A percentile compares a stretch with the other conserved stretches of the same genome.
Conservation (phyloP, 768 basidiomycete genomes). For the Omphalotus guepiniiformis region DNA sequence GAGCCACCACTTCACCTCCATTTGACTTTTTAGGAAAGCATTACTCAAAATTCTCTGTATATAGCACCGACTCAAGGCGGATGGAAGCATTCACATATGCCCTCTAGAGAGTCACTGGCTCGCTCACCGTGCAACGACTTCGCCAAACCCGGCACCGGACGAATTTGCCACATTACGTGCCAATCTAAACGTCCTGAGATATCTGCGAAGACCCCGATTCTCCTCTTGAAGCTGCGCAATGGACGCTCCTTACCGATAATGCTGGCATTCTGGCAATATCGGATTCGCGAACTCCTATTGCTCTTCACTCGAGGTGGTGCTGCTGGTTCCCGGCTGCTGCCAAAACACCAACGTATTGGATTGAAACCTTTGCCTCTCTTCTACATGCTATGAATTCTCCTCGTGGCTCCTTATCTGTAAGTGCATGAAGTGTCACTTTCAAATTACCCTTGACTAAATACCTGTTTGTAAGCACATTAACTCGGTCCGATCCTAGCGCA, state of each 20-base stretch:
- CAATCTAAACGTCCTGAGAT: not conserved
- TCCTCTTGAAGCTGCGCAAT: not conserved
- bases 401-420: slow-evolving; percentile 5
- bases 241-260: not conserved
- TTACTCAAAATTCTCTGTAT: no score
- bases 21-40: no score
- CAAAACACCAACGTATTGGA: not conserved
- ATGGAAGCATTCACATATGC: not conserved
- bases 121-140: not conserved
- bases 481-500: slow-evolving; percentile 2
- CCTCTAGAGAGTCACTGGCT: not conserved
- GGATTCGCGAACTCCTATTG: not conserved
- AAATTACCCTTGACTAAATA: not conserved
- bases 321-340: not conserved
- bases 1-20: no score
- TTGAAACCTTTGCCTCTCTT: not conserved
- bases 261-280: not conserved
- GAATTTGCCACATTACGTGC: not conserved
- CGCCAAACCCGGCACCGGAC: not conserved
- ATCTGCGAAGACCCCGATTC: not conserved
- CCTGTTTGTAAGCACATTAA: not conserved
- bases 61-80: not conserved
- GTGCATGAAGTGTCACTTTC: not conserved
- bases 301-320: not conserved
- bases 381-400: not conserved